These are phyloP conservation scores for Paecilomyces sp. DNA, from an alignment of 2,329 filamentous ascomycete species.

Conservation along the genomic window DNA sequence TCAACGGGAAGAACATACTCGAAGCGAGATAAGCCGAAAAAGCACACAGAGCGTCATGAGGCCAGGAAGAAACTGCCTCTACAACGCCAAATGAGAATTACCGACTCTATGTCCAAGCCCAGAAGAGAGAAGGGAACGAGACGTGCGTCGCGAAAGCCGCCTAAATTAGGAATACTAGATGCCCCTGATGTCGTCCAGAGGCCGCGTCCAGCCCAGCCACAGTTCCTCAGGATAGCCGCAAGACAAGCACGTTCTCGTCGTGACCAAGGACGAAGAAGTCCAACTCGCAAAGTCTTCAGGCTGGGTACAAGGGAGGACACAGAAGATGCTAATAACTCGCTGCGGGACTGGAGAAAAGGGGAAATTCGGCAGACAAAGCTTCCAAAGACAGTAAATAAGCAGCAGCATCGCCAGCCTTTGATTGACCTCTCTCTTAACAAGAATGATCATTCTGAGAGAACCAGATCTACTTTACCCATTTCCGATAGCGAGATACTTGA, in stretches of 20 bases:
- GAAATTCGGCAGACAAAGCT: conserved; percentile 24
- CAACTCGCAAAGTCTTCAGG: conserved; percentile 44
- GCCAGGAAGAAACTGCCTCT: conserved; percentile 15
- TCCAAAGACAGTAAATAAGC: conserved; percentile 9
- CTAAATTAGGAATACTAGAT: conserved; percentile 46
- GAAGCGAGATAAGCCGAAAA: conserved; percentile 10
- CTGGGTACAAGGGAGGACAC: conserved; percentile 49
- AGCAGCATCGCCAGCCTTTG: conserved; percentile 16
- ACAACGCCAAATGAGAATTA: conserved; percentile 29
- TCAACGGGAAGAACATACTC: conserved; percentile 11
- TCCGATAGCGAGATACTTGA: not conserved
- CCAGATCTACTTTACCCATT: conserved; percentile 1
- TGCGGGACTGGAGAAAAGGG: conserved; percentile 48
- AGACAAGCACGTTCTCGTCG: conserved; percentile 43
- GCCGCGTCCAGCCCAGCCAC: conserved; percentile 33
- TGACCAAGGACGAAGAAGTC: conserved; percentile 46
- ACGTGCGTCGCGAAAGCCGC: conserved; percentile 13
- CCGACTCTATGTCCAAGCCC: conserved; percentile 20
- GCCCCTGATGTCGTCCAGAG: conserved; percentile 27
- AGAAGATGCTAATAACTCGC: conserved; percentile 43
- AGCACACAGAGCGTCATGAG: conserved; percentile 1
- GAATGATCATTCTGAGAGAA: conserved; percentile 3
- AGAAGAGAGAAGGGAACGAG: conserved; percentile 12
- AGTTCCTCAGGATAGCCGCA: conserved; percentile 50
- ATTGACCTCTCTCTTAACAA: conserved; percentile 12